Conservation (phyloP, 106 monocot species). For the Allium sativum region DNA sequence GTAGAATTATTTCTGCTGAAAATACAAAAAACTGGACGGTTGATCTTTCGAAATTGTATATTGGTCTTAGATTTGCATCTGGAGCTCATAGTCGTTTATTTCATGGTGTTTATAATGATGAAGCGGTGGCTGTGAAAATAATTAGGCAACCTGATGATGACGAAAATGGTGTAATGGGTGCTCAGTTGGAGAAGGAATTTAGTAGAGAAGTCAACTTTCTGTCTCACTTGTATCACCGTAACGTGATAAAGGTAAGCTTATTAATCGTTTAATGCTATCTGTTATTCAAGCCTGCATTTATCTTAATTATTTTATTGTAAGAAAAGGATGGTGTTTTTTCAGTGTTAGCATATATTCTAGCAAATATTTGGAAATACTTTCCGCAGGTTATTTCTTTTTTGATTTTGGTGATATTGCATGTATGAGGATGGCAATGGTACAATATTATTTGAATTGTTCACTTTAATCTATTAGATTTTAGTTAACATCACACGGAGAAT, state of each 20-base stretch:
- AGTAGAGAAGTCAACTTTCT: conserved; percentile 47
- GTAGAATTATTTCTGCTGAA: conserved; percentile 49
- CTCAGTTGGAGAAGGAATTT: conserved; percentile 58
- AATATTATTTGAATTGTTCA: no score
- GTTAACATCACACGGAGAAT: no score
- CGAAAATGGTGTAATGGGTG: conserved; percentile 53
- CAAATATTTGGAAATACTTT: neutral
- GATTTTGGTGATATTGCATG: no score
- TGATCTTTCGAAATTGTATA: conserved; percentile 59
- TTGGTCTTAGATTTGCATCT: conserved; percentile 54
- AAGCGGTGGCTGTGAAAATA: conserved; percentile 64
- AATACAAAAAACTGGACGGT: conserved; percentile 32
- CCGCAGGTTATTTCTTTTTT: neutral
- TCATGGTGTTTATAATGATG: conserved; percentile 59
- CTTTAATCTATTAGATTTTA: no score
- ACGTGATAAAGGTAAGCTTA: conserved; percentile 58
- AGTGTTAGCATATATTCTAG: neutral
- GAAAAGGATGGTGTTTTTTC: neutral
- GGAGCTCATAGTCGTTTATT: conserved; percentile 66
- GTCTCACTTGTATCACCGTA: conserved; percentile 49
- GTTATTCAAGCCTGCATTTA: neutral
- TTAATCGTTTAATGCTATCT: neutral
- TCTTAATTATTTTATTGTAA: neutral
- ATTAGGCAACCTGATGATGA: conserved; percentile 67
- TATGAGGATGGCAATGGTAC: no score